Percentiles rank a stretch among this genome's conserved stretches.
These are phyloP conservation scores for Hygrophorus russula DNA, from an alignment of 768 basidiomycete genomes.

Conservation along the genomic window DNA sequence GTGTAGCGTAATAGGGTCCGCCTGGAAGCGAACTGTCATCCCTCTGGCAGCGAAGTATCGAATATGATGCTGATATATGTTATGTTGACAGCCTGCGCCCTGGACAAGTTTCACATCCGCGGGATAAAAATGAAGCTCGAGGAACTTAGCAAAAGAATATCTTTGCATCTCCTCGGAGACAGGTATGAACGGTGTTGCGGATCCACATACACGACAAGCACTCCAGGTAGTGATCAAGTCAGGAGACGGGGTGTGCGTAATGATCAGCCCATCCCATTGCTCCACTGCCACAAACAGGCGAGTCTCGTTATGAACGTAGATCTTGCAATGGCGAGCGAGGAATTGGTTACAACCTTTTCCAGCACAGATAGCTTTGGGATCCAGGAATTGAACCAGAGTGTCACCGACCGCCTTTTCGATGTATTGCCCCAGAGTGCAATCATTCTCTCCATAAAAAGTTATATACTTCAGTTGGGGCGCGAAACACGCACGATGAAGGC, in stretches of 20 bases:
- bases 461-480: constrained; percentile 63
- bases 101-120: constrained; percentile 76
- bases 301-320: constrained; percentile 86
- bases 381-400: constrained; percentile 55
- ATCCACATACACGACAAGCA: constrained; percentile 68
- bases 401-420: constrained; percentile 72
- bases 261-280: constrained; percentile 75
- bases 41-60: constrained; percentile 81
- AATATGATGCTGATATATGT: constrained; percentile 86
- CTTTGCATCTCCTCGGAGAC: constrained; percentile 87
- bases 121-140: constrained; percentile 94
- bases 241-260: constrained; percentile 43
- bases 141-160: constrained; percentile 92
- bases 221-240: constrained; percentile 89
- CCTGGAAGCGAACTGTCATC: constrained; percentile 81
- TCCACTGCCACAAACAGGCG: constrained; percentile 79
- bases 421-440: constrained; percentile 87
- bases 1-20: constrained; percentile 71
- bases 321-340: constrained; percentile 71
- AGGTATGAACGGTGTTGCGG: constrained; percentile 77
- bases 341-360: constrained; percentile 81
- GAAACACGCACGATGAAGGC: constrained; percentile 63
- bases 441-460: constrained; percentile 88
- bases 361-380: constrained; percentile 67
- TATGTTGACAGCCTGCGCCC: constrained; percentile 87